These are phyloP conservation scores for Xylariaceae sp. DNA, from an alignment of 2,329 filamentous ascomycete genomes.

Conservation along the genomic window DNA sequence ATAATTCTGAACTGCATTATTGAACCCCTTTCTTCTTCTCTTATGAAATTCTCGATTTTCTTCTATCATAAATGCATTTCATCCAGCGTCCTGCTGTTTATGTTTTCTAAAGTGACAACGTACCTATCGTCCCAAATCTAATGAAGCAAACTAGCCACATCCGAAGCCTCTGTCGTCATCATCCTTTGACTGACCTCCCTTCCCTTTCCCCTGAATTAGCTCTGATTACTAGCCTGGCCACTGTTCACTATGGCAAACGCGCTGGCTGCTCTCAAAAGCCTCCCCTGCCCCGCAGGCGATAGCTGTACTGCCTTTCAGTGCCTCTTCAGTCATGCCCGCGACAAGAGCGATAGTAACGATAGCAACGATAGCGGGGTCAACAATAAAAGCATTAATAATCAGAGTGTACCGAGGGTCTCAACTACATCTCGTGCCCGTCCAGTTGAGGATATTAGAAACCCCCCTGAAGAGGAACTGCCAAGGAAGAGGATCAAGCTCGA, in stretches of 20 bases:
- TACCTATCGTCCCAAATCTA: not conserved
- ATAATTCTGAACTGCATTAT: not conserved
- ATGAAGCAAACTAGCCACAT: slow-evolving; percentile 5
- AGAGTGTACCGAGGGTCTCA: not conserved
- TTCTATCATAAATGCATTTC: not conserved
- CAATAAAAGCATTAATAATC: slow-evolving; percentile 4
- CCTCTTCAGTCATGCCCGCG: slow-evolving; percentile 55
- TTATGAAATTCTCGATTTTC: not conserved
- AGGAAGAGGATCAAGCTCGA: slow-evolving; percentile 39
- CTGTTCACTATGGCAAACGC: slow-evolving; percentile 36
- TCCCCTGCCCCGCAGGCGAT: slow-evolving; percentile 58
- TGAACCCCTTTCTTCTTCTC: not conserved
- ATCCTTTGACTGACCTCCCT: not conserved
- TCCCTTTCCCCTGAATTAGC: not conserved
- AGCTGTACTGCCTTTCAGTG: slow-evolving; percentile 58
- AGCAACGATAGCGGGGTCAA: slow-evolving; percentile 26
- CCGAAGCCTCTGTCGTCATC: not conserved
- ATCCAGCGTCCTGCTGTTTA: not conserved
- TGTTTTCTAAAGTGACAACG: slow-evolving; percentile 4
- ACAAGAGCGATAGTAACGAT: slow-evolving; percentile 29
- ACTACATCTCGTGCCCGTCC: slow-evolving; percentile 8
- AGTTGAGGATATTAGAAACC: slow-evolving; percentile 6
- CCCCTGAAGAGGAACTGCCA: slow-evolving; percentile 28
- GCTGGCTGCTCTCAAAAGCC: slow-evolving; percentile 51
- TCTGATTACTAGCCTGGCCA: not conserved